These are phyloP conservation scores for Penicillium freii DNA, from an alignment of 2,329 filamentous ascomycete genomes.

Conservation along the genomic window DNA sequence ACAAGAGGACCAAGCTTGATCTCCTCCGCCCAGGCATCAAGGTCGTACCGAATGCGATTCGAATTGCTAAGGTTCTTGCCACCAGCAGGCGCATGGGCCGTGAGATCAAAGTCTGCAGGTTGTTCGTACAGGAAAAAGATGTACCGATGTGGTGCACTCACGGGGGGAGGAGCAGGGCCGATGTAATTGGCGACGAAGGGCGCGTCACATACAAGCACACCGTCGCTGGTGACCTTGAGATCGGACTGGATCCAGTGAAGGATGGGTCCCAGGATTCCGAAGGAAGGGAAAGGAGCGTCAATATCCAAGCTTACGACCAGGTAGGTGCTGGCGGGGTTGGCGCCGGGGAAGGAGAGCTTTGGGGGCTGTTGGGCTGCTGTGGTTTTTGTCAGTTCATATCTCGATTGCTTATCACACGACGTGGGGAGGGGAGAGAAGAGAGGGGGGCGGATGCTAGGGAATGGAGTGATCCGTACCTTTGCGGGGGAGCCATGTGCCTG, in stretches of 20 bases:
- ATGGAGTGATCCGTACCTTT: constrained; percentile 21
- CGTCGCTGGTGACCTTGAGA: constrained; percentile 14
- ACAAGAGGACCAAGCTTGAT: constrained; percentile 33
- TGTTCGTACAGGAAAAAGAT: constrained; percentile 52
- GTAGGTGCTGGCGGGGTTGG: constrained; percentile 23
- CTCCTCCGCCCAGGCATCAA: constrained; percentile 43
- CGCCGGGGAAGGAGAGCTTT: constrained; percentile 16
- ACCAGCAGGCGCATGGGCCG: constrained; percentile 34
- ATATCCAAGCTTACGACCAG: constrained; percentile 30
- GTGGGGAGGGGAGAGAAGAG: background rate
- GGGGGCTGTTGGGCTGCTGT: constrained; percentile 25
- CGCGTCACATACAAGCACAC: constrained; percentile 11
- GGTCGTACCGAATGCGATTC: constrained; percentile 45
- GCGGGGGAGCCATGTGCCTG: constrained; percentile 34
- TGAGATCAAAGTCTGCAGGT: constrained; percentile 40
- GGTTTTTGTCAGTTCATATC: background rate
- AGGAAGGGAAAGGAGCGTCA: constrained; percentile 34
- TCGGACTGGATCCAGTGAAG: constrained; percentile 36
- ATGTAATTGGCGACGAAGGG: constrained; percentile 42
- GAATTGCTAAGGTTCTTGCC: constrained; percentile 38
- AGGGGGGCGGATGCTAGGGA: too few relatives aligned
- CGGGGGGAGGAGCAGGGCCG: constrained; percentile 48
- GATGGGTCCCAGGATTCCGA: constrained; percentile 28
- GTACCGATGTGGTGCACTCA: constrained; percentile 51
- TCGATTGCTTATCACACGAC: background rate